These are phyloP conservation scores for sorghum (Sorghum bicolor) DNA, from an alignment of 176 grass and related monocot species.

Conservation along the genomic window DNA sequence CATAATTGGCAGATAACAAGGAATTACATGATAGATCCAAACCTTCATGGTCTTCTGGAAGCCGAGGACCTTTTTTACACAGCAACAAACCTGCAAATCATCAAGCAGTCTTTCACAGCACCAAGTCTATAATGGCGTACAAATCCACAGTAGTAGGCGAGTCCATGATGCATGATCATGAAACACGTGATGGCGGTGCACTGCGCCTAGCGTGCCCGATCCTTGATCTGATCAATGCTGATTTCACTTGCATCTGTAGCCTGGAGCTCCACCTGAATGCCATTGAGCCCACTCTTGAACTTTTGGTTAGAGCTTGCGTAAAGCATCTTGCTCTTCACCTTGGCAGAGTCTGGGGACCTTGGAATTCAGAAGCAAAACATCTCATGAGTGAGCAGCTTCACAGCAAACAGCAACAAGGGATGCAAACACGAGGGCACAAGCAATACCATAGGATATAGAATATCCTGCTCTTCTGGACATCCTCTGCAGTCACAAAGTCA, in stretches of 20 bases:
- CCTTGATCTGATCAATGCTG: conserved; percentile 60
- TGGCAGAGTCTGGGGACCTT: conserved; percentile 65
- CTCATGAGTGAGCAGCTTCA: not conserved
- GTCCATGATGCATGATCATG: conserved; percentile 19
- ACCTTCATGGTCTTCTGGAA: conserved; percentile 26
- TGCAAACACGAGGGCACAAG: not conserved
- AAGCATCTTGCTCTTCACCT: conserved; percentile 88
- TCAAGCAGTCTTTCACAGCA: conserved; percentile 44
- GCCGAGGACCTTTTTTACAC: conserved; percentile 44
- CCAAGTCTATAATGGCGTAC: conserved; percentile 43
- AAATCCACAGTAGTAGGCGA: conserved; percentile 39
- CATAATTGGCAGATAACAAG: conserved; percentile 27
- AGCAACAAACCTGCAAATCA: conserved; percentile 50
- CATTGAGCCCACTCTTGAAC: conserved; percentile 63
- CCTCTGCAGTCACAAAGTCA: conserved; percentile 68
- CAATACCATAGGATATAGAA: conserved; percentile 84
- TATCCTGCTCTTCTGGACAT: conserved; percentile 90
- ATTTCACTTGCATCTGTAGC: conserved; percentile 76
- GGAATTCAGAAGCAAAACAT: not conserved
- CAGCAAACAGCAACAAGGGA: not conserved
- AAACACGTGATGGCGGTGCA: not conserved
- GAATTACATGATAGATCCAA: conserved; percentile 47
- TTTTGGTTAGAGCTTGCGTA: conserved; percentile 70
- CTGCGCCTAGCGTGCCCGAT: conserved; percentile 44
- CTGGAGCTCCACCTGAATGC: conserved; percentile 77